Evolutionary conservation across 768 basidiomycete genomes (phyloP).

Genomic region (Russula lepida): DNA sequence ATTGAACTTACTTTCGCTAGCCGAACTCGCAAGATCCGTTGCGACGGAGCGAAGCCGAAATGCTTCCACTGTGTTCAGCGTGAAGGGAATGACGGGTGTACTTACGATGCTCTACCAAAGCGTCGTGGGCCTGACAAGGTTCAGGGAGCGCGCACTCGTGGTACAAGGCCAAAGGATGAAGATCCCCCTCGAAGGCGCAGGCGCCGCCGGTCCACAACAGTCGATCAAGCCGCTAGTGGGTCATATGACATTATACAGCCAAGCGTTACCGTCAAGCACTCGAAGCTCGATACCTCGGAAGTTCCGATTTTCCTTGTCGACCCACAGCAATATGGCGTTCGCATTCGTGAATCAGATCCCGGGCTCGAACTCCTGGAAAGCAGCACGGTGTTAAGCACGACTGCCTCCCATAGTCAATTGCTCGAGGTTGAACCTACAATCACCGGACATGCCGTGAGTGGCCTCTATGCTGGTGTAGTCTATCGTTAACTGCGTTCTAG

Average conservation of each 20-base stretch:
- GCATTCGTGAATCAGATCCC: neutral
- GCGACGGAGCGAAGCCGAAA: conserved; percentile 69
- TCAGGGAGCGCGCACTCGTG: conserved; percentile 71
- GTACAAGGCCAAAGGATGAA: conserved; percentile 33
- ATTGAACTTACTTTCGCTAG: conserved; percentile 30
- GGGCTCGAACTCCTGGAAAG: neutral
- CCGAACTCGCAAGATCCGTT: conserved; percentile 71
- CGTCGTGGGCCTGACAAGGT: conserved; percentile 73
- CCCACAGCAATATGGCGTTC: neutral
- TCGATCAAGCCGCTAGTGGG: neutral
- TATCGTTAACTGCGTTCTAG: neutral
- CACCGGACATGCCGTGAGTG: neutral
- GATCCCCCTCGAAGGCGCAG: conserved; percentile 21
- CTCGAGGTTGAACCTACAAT: neutral
- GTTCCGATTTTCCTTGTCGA: neutral
- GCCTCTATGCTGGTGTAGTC: neutral
- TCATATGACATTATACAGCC: neutral
- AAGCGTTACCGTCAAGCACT: neutral
- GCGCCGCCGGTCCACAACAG: conserved; percentile 10
- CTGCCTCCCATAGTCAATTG: neutral
- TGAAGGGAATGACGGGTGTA: conserved; percentile 36
- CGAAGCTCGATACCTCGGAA: neutral
- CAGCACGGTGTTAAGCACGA: neutral
- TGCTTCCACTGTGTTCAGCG: conserved; percentile 68
- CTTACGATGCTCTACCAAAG: conserved; percentile 64